Evolutionary conservation across 2,329 filamentous ascomycete species (phyloP), one percentile per base, ranked within the genome.

Genomic region (Alternaria brassicae): DNA sequence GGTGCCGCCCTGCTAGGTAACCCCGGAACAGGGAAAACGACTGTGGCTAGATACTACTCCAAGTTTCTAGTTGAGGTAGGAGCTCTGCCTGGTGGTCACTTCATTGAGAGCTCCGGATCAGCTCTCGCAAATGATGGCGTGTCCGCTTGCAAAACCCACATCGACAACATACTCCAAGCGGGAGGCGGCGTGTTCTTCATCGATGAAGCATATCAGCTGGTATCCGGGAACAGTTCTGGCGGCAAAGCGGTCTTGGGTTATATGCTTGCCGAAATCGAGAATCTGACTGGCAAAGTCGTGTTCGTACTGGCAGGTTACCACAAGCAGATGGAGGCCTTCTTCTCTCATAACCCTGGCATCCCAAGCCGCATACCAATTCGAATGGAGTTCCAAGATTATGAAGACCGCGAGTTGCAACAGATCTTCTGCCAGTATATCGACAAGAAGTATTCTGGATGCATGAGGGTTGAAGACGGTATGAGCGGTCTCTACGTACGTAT

Each of bases 11-110:
- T 93, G 3, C 77, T 93, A 0, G 91, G 91, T 0, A 93, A 93
- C 66, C 90, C 91, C 0, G 91, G 91, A 3, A 93, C 90, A 68
- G 86, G 87, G 0, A 93, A 93, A 79, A 94, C 91, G 0, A 93
- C 91, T 0, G 88, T 93, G 0, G 91, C 91, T 0, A 82, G 90
- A 0, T 77, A 90, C 0, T 93, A 91, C 57, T 88, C 85, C 0
- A 82, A 86, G 6, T 89, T 92, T 34, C 79, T 94, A 0, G 81
- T 83, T 0, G 82, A 85, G 0, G 77, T 91, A 0, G 86, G 88
- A 0, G 85, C 86, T 0, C 80, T 94, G 5, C 82, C 89, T 0
- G 89, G 89, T 0, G 73, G 73, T 8, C 58, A 65, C 2, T 89
- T 93, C 61, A 72, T 87, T 7, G 90, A 93, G 64, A 90, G 85